phyloP scores from a whole-genome alignment of 2,329 filamentous ascomycete species.

The Curvularia sp. region DNA sequence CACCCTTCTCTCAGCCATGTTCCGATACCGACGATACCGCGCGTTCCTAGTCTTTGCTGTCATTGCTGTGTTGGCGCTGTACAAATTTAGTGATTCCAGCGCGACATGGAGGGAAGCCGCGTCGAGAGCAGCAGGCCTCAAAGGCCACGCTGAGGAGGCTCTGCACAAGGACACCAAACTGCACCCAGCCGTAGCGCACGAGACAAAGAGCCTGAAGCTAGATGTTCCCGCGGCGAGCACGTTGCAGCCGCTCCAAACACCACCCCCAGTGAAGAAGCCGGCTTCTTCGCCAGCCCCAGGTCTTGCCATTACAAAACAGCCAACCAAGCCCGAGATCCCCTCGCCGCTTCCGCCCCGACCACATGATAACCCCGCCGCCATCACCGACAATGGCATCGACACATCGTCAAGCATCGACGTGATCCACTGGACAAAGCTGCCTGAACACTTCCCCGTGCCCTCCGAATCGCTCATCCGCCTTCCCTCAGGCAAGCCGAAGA shows the following conservation, averaged over 20 bases:
- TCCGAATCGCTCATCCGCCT: slow-evolving; percentile 74
- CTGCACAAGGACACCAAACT: slow-evolving; percentile 31
- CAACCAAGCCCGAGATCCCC: slow-evolving; percentile 29
- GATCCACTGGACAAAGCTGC: slow-evolving; percentile 75
- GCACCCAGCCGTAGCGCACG: slow-evolving; percentile 38
- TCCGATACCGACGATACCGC: slow-evolving; percentile 68
- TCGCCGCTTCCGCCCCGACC: slow-evolving; percentile 24
- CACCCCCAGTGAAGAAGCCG: slow-evolving; percentile 38
- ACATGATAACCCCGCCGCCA: slow-evolving; percentile 22
- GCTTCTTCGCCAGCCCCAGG: slow-evolving; percentile 21
- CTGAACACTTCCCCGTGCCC: slow-evolving; percentile 79
- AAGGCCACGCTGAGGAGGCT: slow-evolving; percentile 25
- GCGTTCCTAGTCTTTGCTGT: slow-evolving; percentile 65
- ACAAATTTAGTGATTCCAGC: slow-evolving; percentile 60
- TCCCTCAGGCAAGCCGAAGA: slow-evolving; percentile 72
- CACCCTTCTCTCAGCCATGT: slow-evolving; percentile 52
- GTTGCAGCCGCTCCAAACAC: slow-evolving; percentile 33
- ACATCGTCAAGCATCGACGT: slow-evolving; percentile 31
- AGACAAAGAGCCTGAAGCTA: slow-evolving; percentile 44
- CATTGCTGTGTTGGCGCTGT: slow-evolving; percentile 62
- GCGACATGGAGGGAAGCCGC: slow-evolving; percentile 48
- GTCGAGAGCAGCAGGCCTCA: slow-evolving; percentile 32
- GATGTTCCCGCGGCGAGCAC: slow-evolving; percentile 43
- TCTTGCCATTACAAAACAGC: slow-evolving; percentile 19
- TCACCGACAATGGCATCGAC: slow-evolving; percentile 31